Conservation (phyloP, 2,329 filamentous ascomycete species). For the Penicillium sp. region DNA sequence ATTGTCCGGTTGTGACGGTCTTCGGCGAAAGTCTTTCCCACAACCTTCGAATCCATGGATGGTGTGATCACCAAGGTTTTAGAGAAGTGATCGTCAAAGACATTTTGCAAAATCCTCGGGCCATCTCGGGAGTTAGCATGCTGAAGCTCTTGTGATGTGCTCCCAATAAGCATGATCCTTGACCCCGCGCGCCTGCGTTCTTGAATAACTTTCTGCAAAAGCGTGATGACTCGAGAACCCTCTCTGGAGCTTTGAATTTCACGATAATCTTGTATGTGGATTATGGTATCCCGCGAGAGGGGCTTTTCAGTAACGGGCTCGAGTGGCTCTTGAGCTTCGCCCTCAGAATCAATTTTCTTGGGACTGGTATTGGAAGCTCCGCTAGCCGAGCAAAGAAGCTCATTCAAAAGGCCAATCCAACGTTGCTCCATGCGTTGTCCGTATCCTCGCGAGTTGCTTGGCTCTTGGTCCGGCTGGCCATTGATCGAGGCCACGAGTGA, state of each 20-base stretch:
- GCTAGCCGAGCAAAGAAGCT: constrained; percentile 30
- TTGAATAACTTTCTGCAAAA: constrained; percentile 73
- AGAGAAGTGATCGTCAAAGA: constrained; percentile 52
- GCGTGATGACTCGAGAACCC: constrained; percentile 70
- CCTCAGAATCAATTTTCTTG: constrained; percentile 5
- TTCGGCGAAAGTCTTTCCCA: constrained; percentile 49
- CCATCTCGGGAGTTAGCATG: constrained; percentile 48
- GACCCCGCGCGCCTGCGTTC: constrained; percentile 72
- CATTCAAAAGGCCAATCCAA: constrained; percentile 40
- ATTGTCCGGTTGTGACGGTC: constrained; percentile 55
- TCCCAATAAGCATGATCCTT: constrained; percentile 79
- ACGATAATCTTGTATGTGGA: constrained; percentile 80
- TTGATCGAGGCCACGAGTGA: constrained; percentile 39
- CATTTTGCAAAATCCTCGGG: constrained; percentile 52
- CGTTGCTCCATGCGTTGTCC: constrained; percentile 33
- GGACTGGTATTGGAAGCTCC: background rate
- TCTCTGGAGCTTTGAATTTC: constrained; percentile 73
- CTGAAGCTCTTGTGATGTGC: constrained; percentile 60
- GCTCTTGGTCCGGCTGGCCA: constrained; percentile 29
- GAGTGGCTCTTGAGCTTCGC: constrained; percentile 10
- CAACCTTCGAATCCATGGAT: constrained; percentile 42
- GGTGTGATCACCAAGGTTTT: constrained; percentile 61
- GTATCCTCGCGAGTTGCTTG: constrained; percentile 18
- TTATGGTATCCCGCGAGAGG: constrained; percentile 59
- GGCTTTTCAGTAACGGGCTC: constrained; percentile 16